These are phyloP conservation scores for Balansia obtecta DNA, from an alignment of 2,329 filamentous ascomycete species.

Conservation along the genomic window DNA sequence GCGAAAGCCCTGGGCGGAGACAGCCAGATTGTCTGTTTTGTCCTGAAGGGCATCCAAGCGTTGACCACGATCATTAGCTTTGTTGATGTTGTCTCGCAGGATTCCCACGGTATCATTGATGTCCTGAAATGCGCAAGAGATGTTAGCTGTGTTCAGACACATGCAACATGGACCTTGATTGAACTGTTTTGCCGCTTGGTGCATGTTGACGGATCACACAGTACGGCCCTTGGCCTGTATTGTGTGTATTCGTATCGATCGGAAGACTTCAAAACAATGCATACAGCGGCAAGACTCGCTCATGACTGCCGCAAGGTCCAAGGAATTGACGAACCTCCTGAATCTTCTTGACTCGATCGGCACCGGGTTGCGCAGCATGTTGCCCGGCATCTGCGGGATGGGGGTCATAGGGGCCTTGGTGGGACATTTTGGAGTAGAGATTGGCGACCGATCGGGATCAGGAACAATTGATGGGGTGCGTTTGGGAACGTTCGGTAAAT, in stretches of 20 bases:
- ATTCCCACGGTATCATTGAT: constrained; percentile 91
- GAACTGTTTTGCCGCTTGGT: not conserved
- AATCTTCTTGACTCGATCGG: constrained; percentile 5
- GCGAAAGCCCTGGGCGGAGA: constrained; percentile 89
- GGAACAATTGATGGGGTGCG: constrained; percentile 9
- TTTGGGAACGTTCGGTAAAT: constrained; percentile 6
- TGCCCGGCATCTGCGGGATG: constrained; percentile 6
- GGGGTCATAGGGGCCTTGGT: constrained; percentile 7
- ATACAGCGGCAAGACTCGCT: too few species aligned
- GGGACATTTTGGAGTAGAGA: constrained; percentile 4
- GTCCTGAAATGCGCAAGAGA: constrained; percentile 49
- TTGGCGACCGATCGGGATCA: not conserved
- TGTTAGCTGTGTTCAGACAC: constrained; percentile 4
- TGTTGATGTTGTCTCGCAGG: constrained; percentile 97
- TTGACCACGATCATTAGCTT: constrained; percentile 86
- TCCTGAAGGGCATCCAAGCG: constrained; percentile 79
- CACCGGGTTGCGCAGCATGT: constrained; percentile 1
- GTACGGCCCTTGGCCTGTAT: too few species aligned
- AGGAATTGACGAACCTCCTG: constrained; percentile 2
- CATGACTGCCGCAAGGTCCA: too few species aligned
- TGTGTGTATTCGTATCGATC: not conserved
- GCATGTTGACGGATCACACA: not conserved
- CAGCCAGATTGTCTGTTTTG: constrained; percentile 88
- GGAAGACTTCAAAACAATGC: too few species aligned
- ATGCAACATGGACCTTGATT: not conserved